A percentile compares a stretch with the other conserved stretches of the same genome.
These are phyloP conservation scores for Madurella mycetomatis DNA, from an alignment of 2,329 filamentous ascomycete species.

Conservation along the genomic window DNA sequence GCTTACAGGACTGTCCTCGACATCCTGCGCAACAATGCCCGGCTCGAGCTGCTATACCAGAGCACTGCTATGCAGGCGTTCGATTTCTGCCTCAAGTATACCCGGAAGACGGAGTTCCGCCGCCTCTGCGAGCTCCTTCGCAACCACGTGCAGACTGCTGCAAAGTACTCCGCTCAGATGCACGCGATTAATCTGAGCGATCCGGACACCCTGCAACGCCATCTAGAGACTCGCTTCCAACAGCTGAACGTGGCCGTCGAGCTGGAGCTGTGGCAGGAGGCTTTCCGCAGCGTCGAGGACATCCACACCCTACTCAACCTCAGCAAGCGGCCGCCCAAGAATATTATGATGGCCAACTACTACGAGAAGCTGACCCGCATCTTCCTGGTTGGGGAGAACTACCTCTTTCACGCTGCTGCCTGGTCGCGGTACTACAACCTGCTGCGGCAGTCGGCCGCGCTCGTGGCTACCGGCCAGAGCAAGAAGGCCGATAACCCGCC, in stretches of 20 bases:
- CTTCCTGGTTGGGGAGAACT: slow-evolving; percentile 98
- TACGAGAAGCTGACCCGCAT: slow-evolving; percentile 99
- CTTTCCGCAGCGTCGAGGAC: slow-evolving; percentile 98
- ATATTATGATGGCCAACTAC: slow-evolving; percentile 99
- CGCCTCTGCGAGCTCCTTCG: slow-evolving; percentile 95
- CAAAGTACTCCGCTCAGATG: slow-evolving; percentile 99
- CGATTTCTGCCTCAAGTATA: slow-evolving; percentile 97
- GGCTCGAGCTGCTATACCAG: slow-evolving; percentile 97
- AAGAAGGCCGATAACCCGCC: slow-evolving; percentile 93
- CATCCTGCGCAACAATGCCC: slow-evolving; percentile 98
- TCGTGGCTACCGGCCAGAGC: slow-evolving; percentile 79
- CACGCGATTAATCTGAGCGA: slow-evolving; percentile 99
- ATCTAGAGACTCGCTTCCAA: slow-evolving; percentile 96
- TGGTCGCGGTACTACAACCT: slow-evolving; percentile 98
- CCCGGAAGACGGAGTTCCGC: slow-evolving; percentile 98
- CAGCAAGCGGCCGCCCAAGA: slow-evolving; percentile 97
- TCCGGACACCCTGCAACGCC: slow-evolving; percentile 92
- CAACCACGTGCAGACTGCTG: slow-evolving; percentile 97
- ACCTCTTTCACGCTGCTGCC: slow-evolving; percentile 96
- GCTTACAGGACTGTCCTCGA: slow-evolving; percentile 97
- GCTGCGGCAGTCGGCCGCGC: slow-evolving; percentile 80
- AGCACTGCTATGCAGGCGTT: slow-evolving; percentile 97
- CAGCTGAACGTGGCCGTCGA: slow-evolving; percentile 98
- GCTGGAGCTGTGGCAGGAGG: slow-evolving; percentile 97
- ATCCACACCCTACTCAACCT: slow-evolving; percentile 96